Percentiles rank a stretch among this genome's conserved stretches.
Evolutionary conservation across 768 basidiomycete species (phyloP).

Genomic region (Boletus eberwhitei): DNA sequence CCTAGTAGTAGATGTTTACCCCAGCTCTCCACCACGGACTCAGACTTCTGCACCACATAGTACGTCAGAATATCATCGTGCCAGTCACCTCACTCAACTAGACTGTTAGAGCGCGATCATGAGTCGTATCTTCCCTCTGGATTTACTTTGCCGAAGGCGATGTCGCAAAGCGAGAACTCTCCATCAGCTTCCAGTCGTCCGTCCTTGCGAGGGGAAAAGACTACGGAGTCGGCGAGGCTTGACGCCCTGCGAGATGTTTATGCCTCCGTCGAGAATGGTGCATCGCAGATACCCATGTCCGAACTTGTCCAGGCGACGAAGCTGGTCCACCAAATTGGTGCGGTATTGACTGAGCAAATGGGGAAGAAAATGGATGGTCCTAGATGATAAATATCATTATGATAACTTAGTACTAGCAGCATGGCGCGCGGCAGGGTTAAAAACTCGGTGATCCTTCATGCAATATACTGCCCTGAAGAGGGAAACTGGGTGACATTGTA

Average conservation of each 20-base stretch:
- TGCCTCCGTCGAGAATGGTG: conserved; percentile 39
- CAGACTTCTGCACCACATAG: conserved; percentile 3
- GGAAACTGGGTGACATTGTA: not conserved
- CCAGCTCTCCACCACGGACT: conserved; percentile 8
- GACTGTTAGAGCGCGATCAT: not conserved
- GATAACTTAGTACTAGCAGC: too few species aligned
- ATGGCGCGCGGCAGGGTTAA: too few species aligned
- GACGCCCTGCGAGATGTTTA: conserved; percentile 44
- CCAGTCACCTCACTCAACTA: not conserved
- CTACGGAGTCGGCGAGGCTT: conserved; percentile 41
- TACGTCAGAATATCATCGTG: not conserved
- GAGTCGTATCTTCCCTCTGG: not conserved
- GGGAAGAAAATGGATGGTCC: conserved; percentile 31
- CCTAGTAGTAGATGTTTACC: conserved; percentile 5
- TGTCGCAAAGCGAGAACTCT: conserved; percentile 12
- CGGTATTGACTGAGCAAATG: conserved; percentile 45
- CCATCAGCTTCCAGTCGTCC: conserved; percentile 3
- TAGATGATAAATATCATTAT: conserved; percentile 3
- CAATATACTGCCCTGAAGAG: not conserved
- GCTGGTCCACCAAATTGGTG: conserved; percentile 45
- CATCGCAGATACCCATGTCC: conserved; percentile 47
- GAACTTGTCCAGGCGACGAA: conserved; percentile 47
- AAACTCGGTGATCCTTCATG: too few species aligned
- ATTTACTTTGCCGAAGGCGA: not conserved
- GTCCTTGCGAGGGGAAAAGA: conserved; percentile 37